phyloP scores from a whole-genome alignment of 805 yeast species.

The Debaryomyces maramus region DNA sequence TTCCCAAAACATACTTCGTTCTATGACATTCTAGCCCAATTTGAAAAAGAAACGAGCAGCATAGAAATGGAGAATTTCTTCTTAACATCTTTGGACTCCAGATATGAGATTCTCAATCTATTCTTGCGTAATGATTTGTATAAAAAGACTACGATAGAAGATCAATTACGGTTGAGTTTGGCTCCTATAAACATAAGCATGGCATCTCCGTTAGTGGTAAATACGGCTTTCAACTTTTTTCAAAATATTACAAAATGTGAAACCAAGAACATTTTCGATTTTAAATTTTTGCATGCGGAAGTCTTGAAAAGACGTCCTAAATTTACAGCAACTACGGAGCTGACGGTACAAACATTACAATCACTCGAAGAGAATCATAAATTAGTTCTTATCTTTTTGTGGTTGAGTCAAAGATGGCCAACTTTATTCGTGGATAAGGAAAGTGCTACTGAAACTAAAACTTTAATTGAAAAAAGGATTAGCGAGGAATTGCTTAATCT shows the following conservation, averaged over 20 bases:
- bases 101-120: conserved; percentile 42
- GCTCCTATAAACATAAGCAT: conserved; percentile 53
- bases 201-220: conserved; percentile 36
- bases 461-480: conserved; percentile 64
- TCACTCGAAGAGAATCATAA: conserved; percentile 67
- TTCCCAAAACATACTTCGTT: conserved; percentile 53
- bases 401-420: conserved; percentile 90
- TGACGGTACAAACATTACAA: conserved; percentile 22
- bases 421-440: conserved; percentile 73
- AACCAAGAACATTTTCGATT: conserved; percentile 59
- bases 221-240: conserved; percentile 48
- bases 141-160: conserved; percentile 45
- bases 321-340: conserved; percentile 16
- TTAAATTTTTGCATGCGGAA: conserved; percentile 29
- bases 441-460: conserved; percentile 68
- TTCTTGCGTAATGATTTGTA: conserved; percentile 38
- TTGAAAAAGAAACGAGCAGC: conserved; percentile 40
- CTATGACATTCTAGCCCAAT: conserved; percentile 45
- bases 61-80: conserved; percentile 25
- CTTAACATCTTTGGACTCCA: conserved; percentile 38
- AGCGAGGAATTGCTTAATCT: conserved; percentile 45
- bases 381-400: conserved; percentile 64
- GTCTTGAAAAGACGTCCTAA: conserved; percentile 23
- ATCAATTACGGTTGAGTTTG: conserved; percentile 55
- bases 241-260: conserved; percentile 54